These are phyloP conservation scores for Elaeis oleifera DNA, from an alignment of 202 grass and related monocot genomes.

Conservation along the genomic window DNA sequence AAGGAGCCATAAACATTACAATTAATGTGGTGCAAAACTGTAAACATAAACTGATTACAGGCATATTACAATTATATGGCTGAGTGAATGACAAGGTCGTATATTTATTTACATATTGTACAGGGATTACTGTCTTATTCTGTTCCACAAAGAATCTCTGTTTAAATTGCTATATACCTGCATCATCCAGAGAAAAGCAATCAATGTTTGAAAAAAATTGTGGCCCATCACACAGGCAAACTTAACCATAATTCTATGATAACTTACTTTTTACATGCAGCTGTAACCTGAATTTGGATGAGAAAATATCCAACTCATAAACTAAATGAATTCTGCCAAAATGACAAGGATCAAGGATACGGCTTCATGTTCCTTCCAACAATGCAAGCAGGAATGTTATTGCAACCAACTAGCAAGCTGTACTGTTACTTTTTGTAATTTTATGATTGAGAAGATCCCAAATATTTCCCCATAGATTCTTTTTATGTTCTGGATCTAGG, in stretches of 20 bases:
- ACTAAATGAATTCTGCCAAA: too few relatives aligned
- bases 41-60: neutral
- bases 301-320: too few relatives aligned
- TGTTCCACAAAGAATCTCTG: conserved; percentile 38
- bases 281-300: conserved; percentile 2
- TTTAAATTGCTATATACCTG: conserved; percentile 51
- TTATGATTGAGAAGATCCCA: conserved; percentile 55
- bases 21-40: neutral
- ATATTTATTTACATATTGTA: conserved; percentile 37
- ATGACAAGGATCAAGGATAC: too few relatives aligned
- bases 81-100: neutral
- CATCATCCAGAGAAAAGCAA: neutral
- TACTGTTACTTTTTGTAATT: neutral
- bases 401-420: too few relatives aligned
- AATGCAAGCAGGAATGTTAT: too few relatives aligned
- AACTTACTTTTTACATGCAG: too few relatives aligned
- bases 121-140: conserved; percentile 18
- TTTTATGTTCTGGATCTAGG: conserved; percentile 92
- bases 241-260: too few relatives aligned
- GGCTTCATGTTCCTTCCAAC: too few relatives aligned
- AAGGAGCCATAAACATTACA: neutral
- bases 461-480: conserved; percentile 86
- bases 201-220: neutral
- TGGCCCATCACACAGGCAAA: too few relatives aligned
- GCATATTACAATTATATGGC: conserved; percentile 13